phyloP scores from a whole-genome alignment of 2,329 filamentous ascomycete species.

The Cercospora sp. region DNA sequence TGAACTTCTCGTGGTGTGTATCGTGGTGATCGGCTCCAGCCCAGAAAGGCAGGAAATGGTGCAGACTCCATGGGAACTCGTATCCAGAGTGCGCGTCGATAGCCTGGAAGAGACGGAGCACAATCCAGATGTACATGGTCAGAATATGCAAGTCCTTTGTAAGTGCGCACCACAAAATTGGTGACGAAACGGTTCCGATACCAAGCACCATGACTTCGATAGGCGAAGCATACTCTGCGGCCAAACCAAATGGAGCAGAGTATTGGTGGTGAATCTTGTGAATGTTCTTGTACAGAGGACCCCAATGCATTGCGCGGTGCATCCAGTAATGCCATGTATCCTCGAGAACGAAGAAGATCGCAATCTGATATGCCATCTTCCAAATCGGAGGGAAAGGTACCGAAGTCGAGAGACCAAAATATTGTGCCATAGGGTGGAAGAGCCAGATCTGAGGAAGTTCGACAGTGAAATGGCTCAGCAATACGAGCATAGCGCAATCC shows the following conservation, averaged over 20 bases:
- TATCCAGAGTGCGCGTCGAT: slow-evolving; percentile 98
- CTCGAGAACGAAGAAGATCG: slow-evolving; percentile 91
- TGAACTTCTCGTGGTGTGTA: slow-evolving; percentile 95
- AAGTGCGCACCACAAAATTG: slow-evolving; percentile 78
- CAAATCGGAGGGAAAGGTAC: slow-evolving; percentile 84
- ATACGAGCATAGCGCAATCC: slow-evolving; percentile 88
- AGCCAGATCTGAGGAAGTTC: slow-evolving; percentile 98
- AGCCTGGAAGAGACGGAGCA: slow-evolving; percentile 89
- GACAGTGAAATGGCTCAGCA: slow-evolving; percentile 94
- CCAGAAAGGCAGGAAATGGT: slow-evolving; percentile 97
- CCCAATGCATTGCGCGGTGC: slow-evolving; percentile 90
- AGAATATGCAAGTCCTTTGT: slow-evolving; percentile 88
- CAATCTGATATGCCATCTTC: slow-evolving; percentile 89
- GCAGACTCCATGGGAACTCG: slow-evolving; percentile 96
- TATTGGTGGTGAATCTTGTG: slow-evolving; percentile 99
- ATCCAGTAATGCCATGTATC: slow-evolving; percentile 99
- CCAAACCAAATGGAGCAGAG: slow-evolving; percentile 92
- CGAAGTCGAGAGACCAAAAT: slow-evolving; percentile 80
- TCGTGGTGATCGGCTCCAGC: slow-evolving; percentile 96
- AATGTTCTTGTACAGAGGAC: slow-evolving; percentile 90
- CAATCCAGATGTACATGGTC: slow-evolving; percentile 98
- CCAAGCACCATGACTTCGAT: slow-evolving; percentile 96
- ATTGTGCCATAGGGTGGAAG: slow-evolving; percentile 95
- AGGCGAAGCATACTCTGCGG: slow-evolving; percentile 95
- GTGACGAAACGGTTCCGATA: slow-evolving; percentile 77